Evolutionary conservation across 2,329 filamentous ascomycete species (phyloP).

Genomic region (Lasiodiplodia hormozganensis): DNA sequence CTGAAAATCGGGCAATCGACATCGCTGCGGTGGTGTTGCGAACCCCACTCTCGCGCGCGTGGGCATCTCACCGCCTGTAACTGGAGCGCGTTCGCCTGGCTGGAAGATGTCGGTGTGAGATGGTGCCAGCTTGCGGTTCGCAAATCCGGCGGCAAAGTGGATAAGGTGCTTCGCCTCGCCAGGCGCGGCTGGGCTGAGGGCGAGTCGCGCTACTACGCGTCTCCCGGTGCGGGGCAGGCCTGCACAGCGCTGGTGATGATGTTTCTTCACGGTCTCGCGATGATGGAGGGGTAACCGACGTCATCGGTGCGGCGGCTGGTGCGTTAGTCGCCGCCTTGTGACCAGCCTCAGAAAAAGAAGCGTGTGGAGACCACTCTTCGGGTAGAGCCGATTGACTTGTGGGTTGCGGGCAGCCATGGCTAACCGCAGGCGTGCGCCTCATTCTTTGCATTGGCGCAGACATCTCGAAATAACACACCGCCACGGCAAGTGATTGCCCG

Average conservation of each 20-base stretch:
- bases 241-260: conserved; percentile 13
- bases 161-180: conserved; percentile 18
- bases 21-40: conserved; percentile 10
- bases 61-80: conserved; percentile 18
- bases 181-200: conserved; percentile 16
- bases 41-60: conserved; percentile 17
- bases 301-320: conserved; percentile 21
- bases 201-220: conserved; percentile 20
- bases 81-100: conserved; percentile 16
- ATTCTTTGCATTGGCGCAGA: conserved; percentile 20
- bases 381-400: conserved; percentile 28
- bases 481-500: conserved; percentile 17
- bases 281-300: conserved; percentile 22
- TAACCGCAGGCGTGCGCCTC: conserved; percentile 19
- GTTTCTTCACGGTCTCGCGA: conserved; percentile 23
- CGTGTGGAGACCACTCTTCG: conserved; percentile 26
- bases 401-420: background rate
- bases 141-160: conserved; percentile 21
- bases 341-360: conserved; percentile 24
- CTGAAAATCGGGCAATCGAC: conserved; percentile 26
- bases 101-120: conserved; percentile 26
- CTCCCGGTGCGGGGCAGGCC: conserved; percentile 21
- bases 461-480: conserved; percentile 16
- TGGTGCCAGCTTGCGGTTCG: conserved; percentile 22
- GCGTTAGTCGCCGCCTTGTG: conserved; percentile 17